Conservation (phyloP, 2,329 filamentous ascomycete genomes). For the Colletotrichum cordylinicola region DNA sequence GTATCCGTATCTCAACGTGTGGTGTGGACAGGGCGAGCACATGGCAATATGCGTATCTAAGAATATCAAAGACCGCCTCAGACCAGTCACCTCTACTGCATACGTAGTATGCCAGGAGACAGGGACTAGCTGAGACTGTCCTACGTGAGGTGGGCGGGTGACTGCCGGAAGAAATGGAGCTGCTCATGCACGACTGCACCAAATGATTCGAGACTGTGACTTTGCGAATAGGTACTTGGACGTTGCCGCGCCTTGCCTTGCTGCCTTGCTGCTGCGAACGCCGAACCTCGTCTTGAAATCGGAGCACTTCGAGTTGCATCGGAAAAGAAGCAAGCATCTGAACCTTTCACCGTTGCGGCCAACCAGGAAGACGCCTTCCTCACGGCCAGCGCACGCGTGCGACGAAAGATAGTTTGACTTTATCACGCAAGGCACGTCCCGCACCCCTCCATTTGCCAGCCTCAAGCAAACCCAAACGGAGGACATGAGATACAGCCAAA, state of each 20-base stretch:
- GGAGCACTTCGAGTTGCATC: not conserved
- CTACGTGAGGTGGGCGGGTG: constrained; percentile 12
- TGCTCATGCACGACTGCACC: constrained; percentile 4
- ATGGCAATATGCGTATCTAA: not conserved
- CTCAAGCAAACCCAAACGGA: not conserved
- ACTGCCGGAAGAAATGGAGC: constrained; percentile 13
- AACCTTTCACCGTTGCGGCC: not conserved
- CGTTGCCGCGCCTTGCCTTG: not conserved
- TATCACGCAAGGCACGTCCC: not conserved
- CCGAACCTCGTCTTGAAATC: not conserved
- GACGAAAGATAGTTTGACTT: not conserved
- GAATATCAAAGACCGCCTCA: not conserved
- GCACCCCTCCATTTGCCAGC: not conserved
- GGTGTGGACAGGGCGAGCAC: not conserved
- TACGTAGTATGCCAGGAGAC: not conserved
- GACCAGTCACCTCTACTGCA: not conserved
- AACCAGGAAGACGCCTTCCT: not conserved
- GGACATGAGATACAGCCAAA: not conserved
- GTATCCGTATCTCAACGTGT: not conserved
- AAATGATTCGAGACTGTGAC: not conserved
- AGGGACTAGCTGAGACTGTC: constrained; percentile 7
- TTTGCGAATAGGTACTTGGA: not conserved
- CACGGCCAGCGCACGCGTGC: not conserved
- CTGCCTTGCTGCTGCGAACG: not conserved
- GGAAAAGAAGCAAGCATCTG: not conserved